phyloP scores from a whole-genome alignment of 2,329 filamentous ascomycete genomes.

The Pseudocercospora vitis region DNA sequence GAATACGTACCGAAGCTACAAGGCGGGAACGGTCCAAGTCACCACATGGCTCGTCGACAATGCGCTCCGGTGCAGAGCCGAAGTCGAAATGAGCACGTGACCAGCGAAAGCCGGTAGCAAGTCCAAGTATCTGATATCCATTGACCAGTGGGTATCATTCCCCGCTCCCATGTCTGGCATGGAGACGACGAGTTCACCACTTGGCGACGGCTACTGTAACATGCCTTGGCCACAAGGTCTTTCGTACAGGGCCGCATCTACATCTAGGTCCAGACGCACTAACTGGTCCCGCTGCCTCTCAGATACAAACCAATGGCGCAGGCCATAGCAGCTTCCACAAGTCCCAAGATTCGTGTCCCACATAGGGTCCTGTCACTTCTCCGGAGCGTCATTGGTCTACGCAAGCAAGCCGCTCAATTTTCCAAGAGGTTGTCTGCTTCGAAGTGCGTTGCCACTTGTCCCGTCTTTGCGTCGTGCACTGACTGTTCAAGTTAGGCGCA shows the following conservation, averaged over 20 bases:
- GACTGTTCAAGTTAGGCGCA: not conserved
- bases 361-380: not conserved
- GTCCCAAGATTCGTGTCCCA: constrained; percentile 12
- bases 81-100: constrained; percentile 1
- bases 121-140: not conserved
- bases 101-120: not conserved
- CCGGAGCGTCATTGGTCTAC: not conserved
- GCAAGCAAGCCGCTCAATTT: not conserved
- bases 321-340: constrained; percentile 5
- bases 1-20: constrained; percentile 15
- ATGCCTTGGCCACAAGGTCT: too few species aligned
- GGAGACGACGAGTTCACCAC: too few species aligned
- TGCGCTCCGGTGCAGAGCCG: constrained; percentile 11
- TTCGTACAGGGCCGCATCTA: too few species aligned
- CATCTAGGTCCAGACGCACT: too few species aligned
- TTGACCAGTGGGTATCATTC: not conserved
- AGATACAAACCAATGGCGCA: constrained; percentile 4
- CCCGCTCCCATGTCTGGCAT: too few species aligned
- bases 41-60: constrained; percentile 19
- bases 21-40: constrained; percentile 11
- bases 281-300: not conserved
- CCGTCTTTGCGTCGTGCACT: not conserved
- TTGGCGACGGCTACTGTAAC: too few species aligned
- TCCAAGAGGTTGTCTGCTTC: not conserved
- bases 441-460: not conserved